Base-by-base conservation (phyloP, 257 asterid species). In the Nicotiana otophora region DNA sequence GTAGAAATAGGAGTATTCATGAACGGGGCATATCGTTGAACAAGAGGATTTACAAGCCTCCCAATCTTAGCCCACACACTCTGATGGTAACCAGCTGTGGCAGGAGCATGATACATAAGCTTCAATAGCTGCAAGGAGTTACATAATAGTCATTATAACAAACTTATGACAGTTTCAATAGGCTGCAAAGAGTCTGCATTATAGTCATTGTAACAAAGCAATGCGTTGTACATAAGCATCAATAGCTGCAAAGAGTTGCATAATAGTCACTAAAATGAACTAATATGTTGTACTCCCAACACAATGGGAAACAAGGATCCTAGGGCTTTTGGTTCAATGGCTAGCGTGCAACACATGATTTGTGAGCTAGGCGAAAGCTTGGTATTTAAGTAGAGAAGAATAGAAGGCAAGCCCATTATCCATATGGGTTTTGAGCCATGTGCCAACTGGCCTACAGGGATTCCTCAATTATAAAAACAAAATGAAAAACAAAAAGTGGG, bases 51-150 rank as follows among this genome's bases (percentile, higher is more conserved):
- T 31, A 85, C 90, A 4, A 83, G 76, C 82, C 85, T 90, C 83
- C 94, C 93, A 20, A 96, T 96, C 91, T 83, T 96, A 30, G 97
- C 86, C 99, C 99, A 96, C 53, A 82, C 89, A 87, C 94, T 91
- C 88, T 90, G 98, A 87, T 96, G 99, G 87, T 94, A 94, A 82
- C 96, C 84, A 55, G 94, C 97, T 42, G 97, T 94, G 20, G 93
- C 93, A 26, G 99, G 98, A 84, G 98, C 94, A 39, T 92, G 91
- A 86, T 94, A 96, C 98, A 96, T 96, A 60, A 94, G 97, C 92
- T 94, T 94, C 89, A 96, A 84, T 28, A 96, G 92, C 99, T 96
- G 89, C 89, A 77, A 76, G 68, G 31, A 26, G 42, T 74, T 74
- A 39, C 63, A 74, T 15, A 26, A 3, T 48, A 48, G 62, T 74